These are phyloP conservation scores for Starmera caribaea DNA, from an alignment of 805 yeast species.

Conservation along the genomic window DNA sequence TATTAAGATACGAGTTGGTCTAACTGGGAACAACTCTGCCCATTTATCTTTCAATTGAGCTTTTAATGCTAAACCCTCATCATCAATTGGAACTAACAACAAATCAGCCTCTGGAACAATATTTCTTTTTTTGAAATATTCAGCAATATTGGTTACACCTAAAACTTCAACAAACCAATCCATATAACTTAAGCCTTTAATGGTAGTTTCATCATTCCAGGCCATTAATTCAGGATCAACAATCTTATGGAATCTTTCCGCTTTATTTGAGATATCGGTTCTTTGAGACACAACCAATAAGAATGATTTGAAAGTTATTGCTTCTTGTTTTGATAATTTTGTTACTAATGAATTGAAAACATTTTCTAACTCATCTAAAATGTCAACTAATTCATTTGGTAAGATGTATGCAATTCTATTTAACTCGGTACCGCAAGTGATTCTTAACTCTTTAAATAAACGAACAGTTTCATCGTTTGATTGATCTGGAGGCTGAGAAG, in stretches of 20 bases:
- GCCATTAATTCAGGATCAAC: constrained; percentile 91
- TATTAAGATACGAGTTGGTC: constrained; percentile 90
- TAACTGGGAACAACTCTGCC: constrained; percentile 89
- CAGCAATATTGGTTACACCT: constrained; percentile 90
- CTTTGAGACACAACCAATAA: constrained; percentile 86
- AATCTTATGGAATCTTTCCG: constrained; percentile 69
- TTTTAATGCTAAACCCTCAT: constrained; percentile 68
- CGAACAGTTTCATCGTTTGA: constrained; percentile 70
- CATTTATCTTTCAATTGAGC: constrained; percentile 79
- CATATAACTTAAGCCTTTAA: constrained; percentile 78
- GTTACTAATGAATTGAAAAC: constrained; percentile 67
- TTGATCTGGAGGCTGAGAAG: constrained; percentile 65
- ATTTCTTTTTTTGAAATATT: constrained; percentile 75
- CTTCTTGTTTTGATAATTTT: constrained; percentile 81
- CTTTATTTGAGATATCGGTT: constrained; percentile 62
- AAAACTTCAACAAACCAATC: constrained; percentile 98
- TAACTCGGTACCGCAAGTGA: constrained; percentile 89
- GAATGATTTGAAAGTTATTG: constrained; percentile 89
- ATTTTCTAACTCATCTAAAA: constrained; percentile 71
- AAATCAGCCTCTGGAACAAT: constrained; percentile 72
- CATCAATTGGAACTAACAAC: constrained; percentile 79
- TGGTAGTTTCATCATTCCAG: constrained; percentile 89
- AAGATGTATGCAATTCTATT: constrained; percentile 89
- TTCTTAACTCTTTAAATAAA: constrained; percentile 74
- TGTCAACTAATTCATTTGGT: constrained; percentile 81